A percentile compares a stretch with the other conserved stretches of the same genome.
phyloP scores from a whole-genome alignment of 1,139 yeast species.

The Saccharomyces hybrid region DNA sequence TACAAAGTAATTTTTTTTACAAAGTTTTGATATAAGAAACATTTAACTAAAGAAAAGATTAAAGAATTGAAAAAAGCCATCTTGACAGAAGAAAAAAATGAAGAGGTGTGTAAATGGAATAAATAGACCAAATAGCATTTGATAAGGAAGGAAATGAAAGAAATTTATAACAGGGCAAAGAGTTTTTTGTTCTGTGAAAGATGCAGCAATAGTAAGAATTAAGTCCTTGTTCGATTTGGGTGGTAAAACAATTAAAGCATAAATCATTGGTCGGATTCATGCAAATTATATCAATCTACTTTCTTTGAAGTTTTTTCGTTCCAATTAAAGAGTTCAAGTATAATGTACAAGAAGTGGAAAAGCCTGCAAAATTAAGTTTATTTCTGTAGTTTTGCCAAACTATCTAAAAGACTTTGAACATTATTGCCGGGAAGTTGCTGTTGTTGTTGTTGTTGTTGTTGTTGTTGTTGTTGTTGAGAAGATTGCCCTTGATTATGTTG shows the following conservation, averaged over 20 bases:
- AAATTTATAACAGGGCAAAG: neutral
- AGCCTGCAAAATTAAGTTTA: slow-evolving; percentile 7
- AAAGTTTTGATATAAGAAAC: neutral
- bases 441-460: slow-evolving; percentile 16
- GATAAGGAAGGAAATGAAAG: neutral
- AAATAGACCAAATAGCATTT: neutral
- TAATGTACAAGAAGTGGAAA: neutral
- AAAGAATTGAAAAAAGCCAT: neutral
- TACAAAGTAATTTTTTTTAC: neutral
- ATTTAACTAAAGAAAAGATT: neutral
- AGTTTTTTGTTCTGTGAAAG: neutral
- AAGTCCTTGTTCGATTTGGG: neutral
- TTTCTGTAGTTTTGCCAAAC: slow-evolving; percentile 33
- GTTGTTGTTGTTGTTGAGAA: slow-evolving; percentile 16
- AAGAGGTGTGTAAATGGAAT: neutral
- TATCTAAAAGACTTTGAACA: slow-evolving; percentile 34
- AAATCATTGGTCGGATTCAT: neutral
- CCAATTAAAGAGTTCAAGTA: neutral
- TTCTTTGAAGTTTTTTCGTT: neutral
- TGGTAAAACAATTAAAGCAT: neutral
- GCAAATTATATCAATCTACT: neutral
- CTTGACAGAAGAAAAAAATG: neutral
- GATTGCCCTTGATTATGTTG: slow-evolving; percentile 9
- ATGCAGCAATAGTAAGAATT: neutral
- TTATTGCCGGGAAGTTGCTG: slow-evolving; percentile 25